phyloP scores from a whole-genome alignment of 495 filamentous ascomycete genomes.

The Aspergillus biplanus region DNA sequence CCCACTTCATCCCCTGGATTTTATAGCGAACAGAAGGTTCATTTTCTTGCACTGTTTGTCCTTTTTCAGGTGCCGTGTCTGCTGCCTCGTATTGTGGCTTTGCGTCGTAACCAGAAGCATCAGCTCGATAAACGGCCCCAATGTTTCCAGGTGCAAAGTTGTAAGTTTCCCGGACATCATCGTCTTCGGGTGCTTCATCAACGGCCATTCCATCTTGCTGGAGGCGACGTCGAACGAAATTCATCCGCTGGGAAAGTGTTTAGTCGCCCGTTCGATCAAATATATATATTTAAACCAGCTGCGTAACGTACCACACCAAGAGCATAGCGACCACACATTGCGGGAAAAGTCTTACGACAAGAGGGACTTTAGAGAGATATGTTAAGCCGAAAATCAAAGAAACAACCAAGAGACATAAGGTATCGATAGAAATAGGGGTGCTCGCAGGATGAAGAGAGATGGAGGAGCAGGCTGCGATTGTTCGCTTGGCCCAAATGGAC shows the following conservation, averaged over 20 bases:
- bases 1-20: constrained; percentile 92
- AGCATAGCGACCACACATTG: constrained; percentile 89
- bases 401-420: constrained; percentile 13
- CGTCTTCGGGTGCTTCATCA: constrained; percentile 75
- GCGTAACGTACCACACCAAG: constrained; percentile 67
- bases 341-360: constrained; percentile 12
- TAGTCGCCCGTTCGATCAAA: neutral
- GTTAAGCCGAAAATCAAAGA: neutral
- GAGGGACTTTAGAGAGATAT: constrained; percentile 2
- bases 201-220: constrained; percentile 76
- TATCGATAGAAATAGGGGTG: constrained; percentile 32
- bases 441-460: neutral
- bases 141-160: constrained; percentile 91
- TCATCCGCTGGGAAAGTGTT: constrained; percentile 47
- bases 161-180: constrained; percentile 76
- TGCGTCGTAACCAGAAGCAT: constrained; percentile 36
- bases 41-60: constrained; percentile 24
- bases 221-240: constrained; percentile 71
- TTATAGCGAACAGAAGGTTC: constrained; percentile 62
- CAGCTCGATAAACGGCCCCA: constrained; percentile 85
- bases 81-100: constrained; percentile 7
- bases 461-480: neutral
- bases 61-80: constrained; percentile 10
- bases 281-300: constrained; percentile 10
- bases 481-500: neutral